These are phyloP conservation scores for Schwanniomyces etchellsii DNA, from an alignment of 1,139 yeast species.

Conservation along the genomic window DNA sequence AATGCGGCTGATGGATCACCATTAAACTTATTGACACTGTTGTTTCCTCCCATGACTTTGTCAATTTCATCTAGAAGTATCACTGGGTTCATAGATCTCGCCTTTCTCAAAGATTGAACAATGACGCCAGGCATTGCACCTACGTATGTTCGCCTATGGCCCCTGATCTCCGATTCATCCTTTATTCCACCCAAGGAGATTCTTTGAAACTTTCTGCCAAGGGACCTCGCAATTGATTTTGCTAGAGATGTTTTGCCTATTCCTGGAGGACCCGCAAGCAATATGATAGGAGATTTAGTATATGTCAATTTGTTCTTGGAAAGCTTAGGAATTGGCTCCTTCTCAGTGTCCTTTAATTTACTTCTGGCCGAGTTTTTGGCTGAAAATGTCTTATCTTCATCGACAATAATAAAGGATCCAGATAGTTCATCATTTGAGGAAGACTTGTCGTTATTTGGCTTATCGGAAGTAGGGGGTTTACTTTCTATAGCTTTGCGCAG, in stretches of 20 bases:
- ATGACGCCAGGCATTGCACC: conserved; percentile 92
- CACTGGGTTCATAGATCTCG: conserved; percentile 83
- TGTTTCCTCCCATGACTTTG: conserved; percentile 63
- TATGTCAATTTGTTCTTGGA: conserved; percentile 19
- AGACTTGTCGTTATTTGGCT: conserved; percentile 3
- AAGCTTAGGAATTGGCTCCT: neutral
- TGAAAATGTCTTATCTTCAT: neutral
- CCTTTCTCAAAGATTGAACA: conserved; percentile 71
- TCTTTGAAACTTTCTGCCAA: conserved; percentile 77
- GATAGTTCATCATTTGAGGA: conserved; percentile 2
- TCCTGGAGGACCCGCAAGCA: conserved; percentile 93
- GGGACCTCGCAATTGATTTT: conserved; percentile 74
- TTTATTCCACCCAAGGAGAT: conserved; percentile 84
- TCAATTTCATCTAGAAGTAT: conserved; percentile 86
- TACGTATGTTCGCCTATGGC: conserved; percentile 88
- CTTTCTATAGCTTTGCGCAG: conserved; percentile 9
- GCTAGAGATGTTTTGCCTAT: conserved; percentile 93
- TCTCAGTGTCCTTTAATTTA: neutral
- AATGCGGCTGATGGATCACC: conserved; percentile 94
- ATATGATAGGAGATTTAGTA: conserved; percentile 65
- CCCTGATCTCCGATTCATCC: conserved; percentile 88
- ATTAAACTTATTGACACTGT: conserved; percentile 45
- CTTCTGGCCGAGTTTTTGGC: conserved; percentile 4
- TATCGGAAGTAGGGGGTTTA: neutral
- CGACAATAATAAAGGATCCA: neutral